Evolutionary conservation across 176 grass and related monocot genomes (phyloP).

Genomic region (Bonia amplexicaulis): DNA sequence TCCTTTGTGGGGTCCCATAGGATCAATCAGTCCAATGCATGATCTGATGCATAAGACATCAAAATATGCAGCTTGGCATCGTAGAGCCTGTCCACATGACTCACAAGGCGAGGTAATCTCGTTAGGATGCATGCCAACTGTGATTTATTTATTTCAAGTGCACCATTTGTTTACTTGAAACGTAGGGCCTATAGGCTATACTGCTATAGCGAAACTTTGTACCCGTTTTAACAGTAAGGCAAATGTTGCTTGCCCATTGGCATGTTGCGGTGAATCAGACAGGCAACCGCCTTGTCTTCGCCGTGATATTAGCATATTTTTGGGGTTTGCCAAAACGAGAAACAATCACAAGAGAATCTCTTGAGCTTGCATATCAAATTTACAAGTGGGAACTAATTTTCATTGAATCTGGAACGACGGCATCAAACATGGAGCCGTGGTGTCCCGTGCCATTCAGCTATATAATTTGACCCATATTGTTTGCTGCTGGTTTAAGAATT

Average conservation of each 20-base stretch:
- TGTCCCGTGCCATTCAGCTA: neutral
- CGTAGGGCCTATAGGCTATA: neutral
- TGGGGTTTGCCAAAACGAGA: neutral
- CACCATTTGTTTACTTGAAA: slow-evolving; percentile 14
- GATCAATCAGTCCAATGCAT: slow-evolving; percentile 24
- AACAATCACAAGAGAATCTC: slow-evolving; percentile 20
- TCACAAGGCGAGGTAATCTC: slow-evolving; percentile 19
- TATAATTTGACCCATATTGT: slow-evolving; percentile 18
- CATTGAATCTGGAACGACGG: neutral
- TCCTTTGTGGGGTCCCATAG: neutral
- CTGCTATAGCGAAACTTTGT: slow-evolving; percentile 10
- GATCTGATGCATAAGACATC: slow-evolving; percentile 29
- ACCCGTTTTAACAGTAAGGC: slow-evolving; percentile 10
- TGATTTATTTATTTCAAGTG: slow-evolving; percentile 9
- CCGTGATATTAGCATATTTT: neutral
- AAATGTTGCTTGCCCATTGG: slow-evolving; percentile 13
- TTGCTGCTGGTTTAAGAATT: neutral
- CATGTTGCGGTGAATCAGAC: slow-evolving; percentile 1
- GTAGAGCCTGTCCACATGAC: slow-evolving; percentile 12
- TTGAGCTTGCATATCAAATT: neutral
- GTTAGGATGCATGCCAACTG: slow-evolving; percentile 23
- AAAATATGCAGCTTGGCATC: slow-evolving; percentile 25
- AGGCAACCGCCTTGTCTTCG: neutral
- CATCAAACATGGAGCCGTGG: slow-evolving; percentile 29
- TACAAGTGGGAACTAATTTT: neutral